These are phyloP conservation scores for Verticillium zaregamsianum DNA, from an alignment of 2,329 filamentous ascomycete species.

Conservation along the genomic window DNA sequence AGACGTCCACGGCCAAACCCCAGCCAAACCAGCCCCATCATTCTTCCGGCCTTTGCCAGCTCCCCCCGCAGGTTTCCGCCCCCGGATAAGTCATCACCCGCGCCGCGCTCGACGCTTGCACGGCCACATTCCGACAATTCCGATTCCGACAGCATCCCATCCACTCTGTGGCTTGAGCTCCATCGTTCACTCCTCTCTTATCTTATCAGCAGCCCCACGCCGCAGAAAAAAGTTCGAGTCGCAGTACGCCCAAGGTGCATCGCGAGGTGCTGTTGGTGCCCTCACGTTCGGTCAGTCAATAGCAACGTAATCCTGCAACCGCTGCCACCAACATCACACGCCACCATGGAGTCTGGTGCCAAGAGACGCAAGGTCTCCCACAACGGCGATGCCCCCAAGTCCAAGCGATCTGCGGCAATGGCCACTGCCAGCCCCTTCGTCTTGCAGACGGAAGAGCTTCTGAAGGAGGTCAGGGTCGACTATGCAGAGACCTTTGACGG, in stretches of 20 bases:
- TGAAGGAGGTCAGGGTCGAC: constrained; percentile 50
- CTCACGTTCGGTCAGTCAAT: not conserved
- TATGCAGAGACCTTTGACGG: constrained; percentile 43
- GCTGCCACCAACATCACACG: not conserved
- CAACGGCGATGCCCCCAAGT: constrained; percentile 28
- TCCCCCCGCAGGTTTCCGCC: not conserved
- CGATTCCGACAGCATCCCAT: not conserved
- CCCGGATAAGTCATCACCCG: not conserved
- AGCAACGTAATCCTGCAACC: not conserved
- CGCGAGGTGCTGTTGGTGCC: not conserved
- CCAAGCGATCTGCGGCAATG: constrained; percentile 32
- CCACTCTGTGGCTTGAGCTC: not conserved
- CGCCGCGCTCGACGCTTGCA: not conserved
- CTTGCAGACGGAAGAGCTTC: constrained; percentile 55
- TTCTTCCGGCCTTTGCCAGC: not conserved
- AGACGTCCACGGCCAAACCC: not conserved
- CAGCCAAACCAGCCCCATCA: not conserved
- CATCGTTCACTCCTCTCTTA: not conserved
- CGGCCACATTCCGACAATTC: not conserved
- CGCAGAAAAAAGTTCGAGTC: not conserved
- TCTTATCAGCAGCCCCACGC: not conserved
- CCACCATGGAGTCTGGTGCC: constrained; percentile 39
- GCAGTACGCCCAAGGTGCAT: not conserved
- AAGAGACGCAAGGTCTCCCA: constrained; percentile 48
- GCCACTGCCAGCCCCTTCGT: constrained; percentile 51